Evolutionary conservation across 2,329 filamentous ascomycete species (phyloP), one percentile per base, ranked within the genome.

Genomic region (Fusarium verticillioides): DNA sequence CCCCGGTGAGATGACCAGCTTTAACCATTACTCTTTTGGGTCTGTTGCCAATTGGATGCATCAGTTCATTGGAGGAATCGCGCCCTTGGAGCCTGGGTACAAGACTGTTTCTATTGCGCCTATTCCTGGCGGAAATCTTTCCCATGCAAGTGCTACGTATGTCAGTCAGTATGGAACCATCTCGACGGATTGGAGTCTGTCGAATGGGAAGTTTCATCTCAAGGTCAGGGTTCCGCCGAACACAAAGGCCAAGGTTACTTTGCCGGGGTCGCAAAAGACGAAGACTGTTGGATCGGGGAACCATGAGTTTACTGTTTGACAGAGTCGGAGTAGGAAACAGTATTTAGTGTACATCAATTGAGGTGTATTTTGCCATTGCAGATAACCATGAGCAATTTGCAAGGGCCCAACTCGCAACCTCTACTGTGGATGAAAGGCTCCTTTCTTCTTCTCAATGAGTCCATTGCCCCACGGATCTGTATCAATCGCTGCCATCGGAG

Each of bases 1-100:
- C 60, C 79, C 83, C 0, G 83, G 85, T 1, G 73, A 79, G 37
- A 87, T 87, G 86, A 86, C 85, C 0, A 86, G 84, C 23, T 86
- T 86, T 67, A 87, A 87, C 37, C 85, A 87, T 69, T 87, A 87
- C 60, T 82, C 86, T 0, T 83, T 86, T n/a, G 85, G 85, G 0
- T 83, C 84, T 1, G 84, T 87, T 2, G 84, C 82, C 4, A 81
- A 85, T 64, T 87, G 84, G 84, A 81, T 87, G 32, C 84, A 87
- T 63, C 78, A 81, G 43, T 80, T 79, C 8, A 79, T 86, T 16
- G 85, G 83, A 3, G 85, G 85, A 0, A 74, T 86, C 1, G 78
- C 79, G 0, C 82, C 83, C 2, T 77, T 78, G 4, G 80, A 82
- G 43, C 81, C 84, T 0, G 84, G 83, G 0, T 86, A 84, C 81